Percentiles rank a stretch among this genome's conserved stretches.
Conservation (phyloP, 768 basidiomycete genomes). For the Pluteus cervinus region DNA sequence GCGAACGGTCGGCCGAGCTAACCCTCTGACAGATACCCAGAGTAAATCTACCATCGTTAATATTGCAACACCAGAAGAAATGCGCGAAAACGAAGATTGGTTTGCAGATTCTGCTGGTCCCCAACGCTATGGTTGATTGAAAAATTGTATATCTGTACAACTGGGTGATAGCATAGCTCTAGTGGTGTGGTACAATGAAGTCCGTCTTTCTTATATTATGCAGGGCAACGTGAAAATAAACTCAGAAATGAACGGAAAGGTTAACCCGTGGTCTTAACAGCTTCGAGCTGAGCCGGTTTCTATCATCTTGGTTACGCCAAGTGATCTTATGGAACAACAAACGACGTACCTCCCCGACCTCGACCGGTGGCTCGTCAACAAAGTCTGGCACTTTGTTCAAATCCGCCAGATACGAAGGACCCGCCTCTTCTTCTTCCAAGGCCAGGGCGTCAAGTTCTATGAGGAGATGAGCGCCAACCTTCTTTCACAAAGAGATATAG, state of each 20-base stretch:
- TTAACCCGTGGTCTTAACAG: conserved; percentile 52
- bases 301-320: conserved; percentile 1
- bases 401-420: conserved; percentile 81
- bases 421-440: conserved; percentile 90
- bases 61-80: conserved; percentile 56
- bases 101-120: conserved; percentile 51
- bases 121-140: conserved; percentile 69
- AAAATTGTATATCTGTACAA: too few relatives aligned
- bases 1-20: too few relatives aligned
- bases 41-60: conserved; percentile 80
- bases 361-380: conserved; percentile 81
- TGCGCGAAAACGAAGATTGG: conserved; percentile 66
- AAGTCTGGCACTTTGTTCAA: conserved; percentile 89
- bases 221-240: too few relatives aligned
- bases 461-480: neutral
- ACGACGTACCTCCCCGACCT: conserved; percentile 49
- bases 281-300: conserved; percentile 33
- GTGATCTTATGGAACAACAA: neutral
- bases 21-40: conserved; percentile 56
- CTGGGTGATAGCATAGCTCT: too few relatives aligned
- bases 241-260: too few relatives aligned
- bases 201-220: too few relatives aligned
- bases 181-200: too few relatives aligned
- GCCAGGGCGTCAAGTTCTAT: conserved; percentile 90
- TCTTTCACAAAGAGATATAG: neutral